These are phyloP conservation scores for Hymenoscyphus linearis DNA, from an alignment of 2,329 filamentous ascomycete genomes.

Conservation along the genomic window DNA sequence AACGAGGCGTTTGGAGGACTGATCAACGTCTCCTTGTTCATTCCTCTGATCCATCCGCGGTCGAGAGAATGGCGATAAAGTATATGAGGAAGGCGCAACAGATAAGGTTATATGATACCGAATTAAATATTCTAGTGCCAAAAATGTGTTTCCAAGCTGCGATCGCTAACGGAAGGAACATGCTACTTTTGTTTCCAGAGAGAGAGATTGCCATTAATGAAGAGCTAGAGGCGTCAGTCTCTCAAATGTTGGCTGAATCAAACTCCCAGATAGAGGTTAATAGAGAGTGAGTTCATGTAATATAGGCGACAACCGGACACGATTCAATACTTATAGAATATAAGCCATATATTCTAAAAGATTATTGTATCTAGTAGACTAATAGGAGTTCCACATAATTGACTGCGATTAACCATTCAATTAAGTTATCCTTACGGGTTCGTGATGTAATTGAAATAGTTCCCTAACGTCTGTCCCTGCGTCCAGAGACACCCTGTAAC, in stretches of 20 bases:
- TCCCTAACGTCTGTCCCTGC: neutral
- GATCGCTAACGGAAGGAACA: constrained; percentile 12
- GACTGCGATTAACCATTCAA: too few relatives aligned
- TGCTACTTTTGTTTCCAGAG: constrained; percentile 14
- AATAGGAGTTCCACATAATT: too few relatives aligned
- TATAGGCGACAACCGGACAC: too few relatives aligned
- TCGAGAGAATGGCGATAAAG: constrained; percentile 8
- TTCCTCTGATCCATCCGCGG: constrained; percentile 7
- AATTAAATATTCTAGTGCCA: constrained; percentile 13
- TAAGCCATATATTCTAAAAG: too few relatives aligned
- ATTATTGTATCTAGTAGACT: too few relatives aligned
- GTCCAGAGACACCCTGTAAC: too few relatives aligned
- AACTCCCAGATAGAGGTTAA: constrained; percentile 3
- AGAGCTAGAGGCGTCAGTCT: constrained; percentile 14
- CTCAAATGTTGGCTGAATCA: constrained; percentile 8
- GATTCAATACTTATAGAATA: too few relatives aligned
- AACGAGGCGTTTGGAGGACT: constrained; percentile 10
- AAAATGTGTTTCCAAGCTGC: constrained; percentile 8
- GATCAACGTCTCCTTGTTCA: constrained; percentile 2
- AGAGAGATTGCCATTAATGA: constrained; percentile 11
- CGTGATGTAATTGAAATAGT: too few relatives aligned
- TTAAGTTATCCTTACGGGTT: too few relatives aligned
- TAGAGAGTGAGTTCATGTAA: too few relatives aligned
- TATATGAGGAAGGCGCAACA: constrained; percentile 9
- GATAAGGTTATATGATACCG: constrained; percentile 6